Evolutionary conservation across 768 basidiomycete species (phyloP).

Genomic region (Mycena vitilis): DNA sequence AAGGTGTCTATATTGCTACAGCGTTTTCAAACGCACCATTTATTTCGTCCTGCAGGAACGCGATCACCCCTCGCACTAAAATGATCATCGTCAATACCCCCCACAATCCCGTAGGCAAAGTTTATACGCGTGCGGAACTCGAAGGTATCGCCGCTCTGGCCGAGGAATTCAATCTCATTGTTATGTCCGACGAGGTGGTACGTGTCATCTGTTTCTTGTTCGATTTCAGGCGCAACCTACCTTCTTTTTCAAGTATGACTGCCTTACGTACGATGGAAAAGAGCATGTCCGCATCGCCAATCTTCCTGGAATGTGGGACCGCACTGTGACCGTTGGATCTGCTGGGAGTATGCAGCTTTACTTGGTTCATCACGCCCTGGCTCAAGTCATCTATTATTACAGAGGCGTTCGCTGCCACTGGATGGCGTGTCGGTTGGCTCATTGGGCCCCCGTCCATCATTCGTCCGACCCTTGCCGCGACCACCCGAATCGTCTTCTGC

Average conservation of each 20-base stretch:
- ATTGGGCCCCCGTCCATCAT: constrained; percentile 89
- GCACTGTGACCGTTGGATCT: constrained; percentile 96
- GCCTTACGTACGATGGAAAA: constrained; percentile 87
- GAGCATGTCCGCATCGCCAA: constrained; percentile 94
- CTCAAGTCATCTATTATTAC: constrained; percentile 23
- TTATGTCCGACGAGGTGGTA: constrained; percentile 98
- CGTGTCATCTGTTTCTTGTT: constrained; percentile 43
- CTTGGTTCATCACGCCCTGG: background rate
- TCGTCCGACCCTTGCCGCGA: constrained; percentile 87
- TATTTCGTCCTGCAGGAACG: constrained; percentile 57
- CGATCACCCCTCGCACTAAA: constrained; percentile 91
- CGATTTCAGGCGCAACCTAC: constrained; percentile 1
- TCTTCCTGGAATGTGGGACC: constrained; percentile 98
- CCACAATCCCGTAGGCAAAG: constrained; percentile 98
- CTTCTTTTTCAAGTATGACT: constrained; percentile 78
- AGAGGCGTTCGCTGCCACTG: constrained; percentile 98
- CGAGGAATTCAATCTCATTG: constrained; percentile 90
- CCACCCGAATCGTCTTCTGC: constrained; percentile 95
- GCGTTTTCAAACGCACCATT: background rate
- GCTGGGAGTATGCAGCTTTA: constrained; percentile 79
- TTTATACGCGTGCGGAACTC: constrained; percentile 87
- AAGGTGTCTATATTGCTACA: constrained; percentile 56
- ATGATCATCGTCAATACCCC: constrained; percentile 97
- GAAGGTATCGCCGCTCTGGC: constrained; percentile 88
- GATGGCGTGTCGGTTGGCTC: constrained; percentile 98